Evolutionary conservation across 163 green algal species (phyloP), one percentile per base, ranked within the genome.

Genomic region (Scenedesmus sp.): DNA sequence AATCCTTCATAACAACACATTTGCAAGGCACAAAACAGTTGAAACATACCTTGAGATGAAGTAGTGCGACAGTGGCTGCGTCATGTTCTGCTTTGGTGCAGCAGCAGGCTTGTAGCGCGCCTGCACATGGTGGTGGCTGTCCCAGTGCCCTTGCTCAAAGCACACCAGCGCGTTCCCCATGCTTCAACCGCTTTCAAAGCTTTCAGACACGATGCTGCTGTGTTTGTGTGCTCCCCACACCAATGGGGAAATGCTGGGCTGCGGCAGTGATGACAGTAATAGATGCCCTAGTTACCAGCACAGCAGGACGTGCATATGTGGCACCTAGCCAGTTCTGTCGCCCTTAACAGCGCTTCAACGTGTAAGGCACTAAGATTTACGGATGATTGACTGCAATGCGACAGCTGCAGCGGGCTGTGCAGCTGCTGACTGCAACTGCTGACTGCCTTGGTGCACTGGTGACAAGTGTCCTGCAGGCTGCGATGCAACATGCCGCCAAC

Each of bases 61-160:
- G 59, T 92, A 92, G 66, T 92, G 88, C 46, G 81, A 89, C 1
- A 92, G 81, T 23, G 81, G 81, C 81, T 85, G 57, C 3, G 81
- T 74, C 88, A 92, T 92, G 66, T 92, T 81, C 66, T 92, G 88
- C 26, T 46, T 54, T 34, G 88, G 79, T 4, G 70, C 77, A 26
- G 57, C 20, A 23, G 55, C 56, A 52, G 74, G 88, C n/a, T 57
- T 82, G 59, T 87, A 88, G 12, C 20, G 55, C 16, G 79, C 81
- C 4, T 60, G 52, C 12, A 82, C 56, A 57, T 88, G 8, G 59
- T 34, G 46, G 77, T 92, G 88, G n/a, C 60, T 84, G 64, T 92
- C 88, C 88, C 88, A 92, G 16, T 55, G 18, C 4, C 56, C 88
- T 13, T 34, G 6, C 77, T 92, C 88, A 54, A 88, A 82, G 83